Base-by-base conservation (phyloP, 345 rosid species). In the Hibiscus mutabilis region DNA sequence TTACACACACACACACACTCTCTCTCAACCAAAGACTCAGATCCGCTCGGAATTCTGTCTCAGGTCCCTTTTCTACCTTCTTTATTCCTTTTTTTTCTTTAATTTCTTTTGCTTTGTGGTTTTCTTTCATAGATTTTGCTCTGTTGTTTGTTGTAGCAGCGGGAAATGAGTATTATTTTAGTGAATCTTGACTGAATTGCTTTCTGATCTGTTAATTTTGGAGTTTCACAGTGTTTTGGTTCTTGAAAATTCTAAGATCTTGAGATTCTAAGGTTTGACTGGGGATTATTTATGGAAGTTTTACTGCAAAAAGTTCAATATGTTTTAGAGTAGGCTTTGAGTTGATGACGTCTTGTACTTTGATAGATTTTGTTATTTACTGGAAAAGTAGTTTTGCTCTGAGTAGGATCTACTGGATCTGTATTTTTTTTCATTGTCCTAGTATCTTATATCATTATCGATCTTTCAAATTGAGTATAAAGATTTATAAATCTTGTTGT, bases 191-290 rank as follows among this genome's bases (percentile, higher is more conserved):
- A 19, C 60, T 55, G 5, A 52, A 47, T 46, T 73, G 72, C 24
- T 29, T 31, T 7, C 56, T 37, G 77, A 68, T 79, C 77, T 79
- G 74, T 11, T 60, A 3, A 19, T 66, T 66, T 52, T 14, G 46
- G 37, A 21, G 15, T 31, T 47, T 72, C 37, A 13, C 53, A 31
- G 19, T 42, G 5, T 14, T 33, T 35, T 33, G 60, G 58, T 8
- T 55, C 10, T 60, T 21, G 76, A 49, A 65, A 71, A 14, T 19
- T 16, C 10, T 37, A 3, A 57, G 79, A 71, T 72, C 75, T 37
- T 60, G 73, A 56, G 56, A 19, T 44, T 60, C 37, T 61, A 65
- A 31, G 14, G 52, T 21, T 64, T 64, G 31, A 31, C 10, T 9
- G 35, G n/a, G 47, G 25, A 35, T 61, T 61, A 19, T 64, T 13